Evolutionary conservation across 306 rosid species (phyloP).

Genomic region (Sechiopsis laciniata): DNA sequence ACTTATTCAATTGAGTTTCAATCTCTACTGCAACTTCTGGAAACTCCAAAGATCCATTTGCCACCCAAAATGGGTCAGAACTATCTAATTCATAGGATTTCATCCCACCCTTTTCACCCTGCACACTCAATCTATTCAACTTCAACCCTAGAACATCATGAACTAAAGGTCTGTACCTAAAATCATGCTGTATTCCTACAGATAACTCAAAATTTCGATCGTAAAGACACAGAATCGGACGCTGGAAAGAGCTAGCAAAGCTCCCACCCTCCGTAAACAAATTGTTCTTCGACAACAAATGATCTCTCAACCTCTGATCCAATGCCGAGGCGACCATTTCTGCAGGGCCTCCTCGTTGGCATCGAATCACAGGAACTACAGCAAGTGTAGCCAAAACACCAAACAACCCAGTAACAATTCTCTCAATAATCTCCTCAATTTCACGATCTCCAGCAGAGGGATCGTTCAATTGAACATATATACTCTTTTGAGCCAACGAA

Average conservation of each 20-base stretch:
- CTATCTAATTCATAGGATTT: conserved; percentile 79
- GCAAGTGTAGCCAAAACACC: conserved; percentile 79
- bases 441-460: conserved; percentile 92
- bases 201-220: conserved; percentile 87
- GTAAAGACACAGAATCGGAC: conserved; percentile 80
- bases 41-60: conserved; percentile 71
- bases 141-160: conserved; percentile 86
- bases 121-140: conserved; percentile 78
- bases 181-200: conserved; percentile 92
- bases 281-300: conserved; percentile 79
- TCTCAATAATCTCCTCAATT: conserved; percentile 82
- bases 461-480: conserved; percentile 70
- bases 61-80: conserved; percentile 77
- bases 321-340: conserved; percentile 90
- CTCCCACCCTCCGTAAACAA: conserved; percentile 76
- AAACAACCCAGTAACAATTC: conserved; percentile 64
- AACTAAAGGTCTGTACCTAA: conserved; percentile 80
- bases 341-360: conserved; percentile 84
- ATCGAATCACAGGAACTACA: conserved; percentile 78
- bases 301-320: conserved; percentile 89
- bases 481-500: conserved; percentile 70
- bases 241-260: conserved; percentile 72
- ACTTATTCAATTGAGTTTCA: conserved; percentile 75
- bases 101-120: conserved; percentile 89
- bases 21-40: conserved; percentile 97